Evolutionary conservation across 108 stramenopile species (phyloP).

Genomic region (Stephanodiscus minutulus): DNA sequence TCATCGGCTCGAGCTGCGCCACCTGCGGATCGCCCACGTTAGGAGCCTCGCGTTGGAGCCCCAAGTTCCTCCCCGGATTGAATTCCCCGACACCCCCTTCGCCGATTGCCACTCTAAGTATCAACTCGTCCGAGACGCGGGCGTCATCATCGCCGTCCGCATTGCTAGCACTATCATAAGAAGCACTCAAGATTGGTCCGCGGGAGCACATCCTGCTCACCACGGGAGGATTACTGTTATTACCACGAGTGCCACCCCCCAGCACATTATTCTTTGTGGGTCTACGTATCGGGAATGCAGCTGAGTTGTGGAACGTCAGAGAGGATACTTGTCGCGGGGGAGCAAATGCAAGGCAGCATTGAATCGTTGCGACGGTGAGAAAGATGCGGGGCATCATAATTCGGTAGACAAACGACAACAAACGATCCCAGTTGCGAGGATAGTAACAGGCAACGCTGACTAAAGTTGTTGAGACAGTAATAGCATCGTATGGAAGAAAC

Average conservation of each 20-base stretch:
- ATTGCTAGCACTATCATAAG: not conserved
- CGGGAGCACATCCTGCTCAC: not conserved
- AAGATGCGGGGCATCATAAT: not conserved
- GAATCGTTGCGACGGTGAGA: conserved; percentile 12
- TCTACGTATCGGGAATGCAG: not conserved
- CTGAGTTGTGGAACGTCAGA: not conserved
- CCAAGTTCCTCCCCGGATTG: conserved; percentile 28
- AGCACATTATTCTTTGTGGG: not conserved
- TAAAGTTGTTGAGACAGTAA: not conserved
- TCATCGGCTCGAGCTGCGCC: conserved; percentile 72
- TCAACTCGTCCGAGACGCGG: not conserved
- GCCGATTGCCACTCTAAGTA: not conserved
- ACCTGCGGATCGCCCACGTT: conserved; percentile 73
- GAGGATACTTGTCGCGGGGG: conserved; percentile 7
- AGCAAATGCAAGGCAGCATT: conserved; percentile 21
- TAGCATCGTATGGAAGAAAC: too few species aligned
- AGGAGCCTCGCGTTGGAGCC: conserved; percentile 36
- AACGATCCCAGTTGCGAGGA: not conserved
- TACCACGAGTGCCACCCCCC: not conserved
- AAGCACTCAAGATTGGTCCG: not conserved
- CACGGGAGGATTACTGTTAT: not conserved
- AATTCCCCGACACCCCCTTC: conserved; percentile 34
- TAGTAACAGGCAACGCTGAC: not conserved
- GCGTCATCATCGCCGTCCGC: not conserved
- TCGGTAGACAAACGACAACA: not conserved